Conservation (phyloP, 164 flowering plant genomes). For the Nymphaea thermarum region DNA sequence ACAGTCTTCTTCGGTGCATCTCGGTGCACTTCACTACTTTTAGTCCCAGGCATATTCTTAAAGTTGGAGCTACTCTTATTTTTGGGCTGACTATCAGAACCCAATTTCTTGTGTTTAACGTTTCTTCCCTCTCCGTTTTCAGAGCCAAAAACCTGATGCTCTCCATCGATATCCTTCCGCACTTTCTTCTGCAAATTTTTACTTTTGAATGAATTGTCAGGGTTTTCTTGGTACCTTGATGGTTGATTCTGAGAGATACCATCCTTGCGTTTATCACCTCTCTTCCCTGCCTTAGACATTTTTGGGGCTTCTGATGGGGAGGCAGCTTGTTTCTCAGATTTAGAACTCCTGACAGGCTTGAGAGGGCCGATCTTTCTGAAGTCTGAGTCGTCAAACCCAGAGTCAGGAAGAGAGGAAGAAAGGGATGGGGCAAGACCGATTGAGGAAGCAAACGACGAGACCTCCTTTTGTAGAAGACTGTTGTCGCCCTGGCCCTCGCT, state of each 20-base stretch:
- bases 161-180: not conserved
- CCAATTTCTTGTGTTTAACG: not conserved
- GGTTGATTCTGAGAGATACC: not conserved
- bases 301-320: not conserved
- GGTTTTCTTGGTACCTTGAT: not conserved
- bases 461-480: constrained; percentile 41
- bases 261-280: not conserved
- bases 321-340: not conserved
- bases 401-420: constrained; percentile 24
- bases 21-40: not conserved
- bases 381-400: constrained; percentile 78
- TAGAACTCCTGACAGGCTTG: constrained; percentile 12
- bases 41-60: not conserved
- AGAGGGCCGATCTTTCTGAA: constrained; percentile 50
- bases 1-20: not conserved
- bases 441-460: constrained; percentile 72
- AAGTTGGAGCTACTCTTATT: not conserved
- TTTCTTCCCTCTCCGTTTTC: not conserved
- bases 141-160: not conserved
- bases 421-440: constrained; percentile 41
- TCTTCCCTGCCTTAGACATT: not conserved
- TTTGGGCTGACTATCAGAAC: not conserved
- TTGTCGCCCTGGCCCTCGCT: constrained; percentile 15
- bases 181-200: not conserved
- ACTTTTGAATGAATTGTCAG: not conserved